A percentile compares a stretch with the other conserved stretches of the same genome.
Conservation (phyloP, 2,329 filamentous ascomycete species). For the Alternaria incomplexa region DNA sequence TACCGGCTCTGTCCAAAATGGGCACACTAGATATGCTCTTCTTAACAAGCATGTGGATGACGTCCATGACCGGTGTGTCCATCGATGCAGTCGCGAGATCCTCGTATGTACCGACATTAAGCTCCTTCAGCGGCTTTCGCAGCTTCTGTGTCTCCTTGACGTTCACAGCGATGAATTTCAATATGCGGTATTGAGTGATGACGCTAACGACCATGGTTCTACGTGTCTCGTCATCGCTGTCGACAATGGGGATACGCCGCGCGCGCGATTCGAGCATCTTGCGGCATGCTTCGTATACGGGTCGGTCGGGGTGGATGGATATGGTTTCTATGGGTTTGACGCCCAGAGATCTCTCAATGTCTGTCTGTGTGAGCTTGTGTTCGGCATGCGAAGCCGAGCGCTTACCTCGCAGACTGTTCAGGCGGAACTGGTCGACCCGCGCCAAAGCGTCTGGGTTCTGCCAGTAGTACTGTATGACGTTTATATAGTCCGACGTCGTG, state of each 20-base stretch:
- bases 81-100: conserved; percentile 83
- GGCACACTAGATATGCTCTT: conserved; percentile 94
- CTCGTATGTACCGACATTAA: conserved; percentile 83
- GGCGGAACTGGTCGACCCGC: conserved; percentile 89
- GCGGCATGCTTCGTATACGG: conserved; percentile 93
- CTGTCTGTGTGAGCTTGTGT: conserved; percentile 55
- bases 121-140: conserved; percentile 83
- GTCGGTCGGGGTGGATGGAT: conserved; percentile 88
- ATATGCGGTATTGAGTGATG: conserved; percentile 95
- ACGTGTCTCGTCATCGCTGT: conserved; percentile 91
- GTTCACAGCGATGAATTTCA: conserved; percentile 99
- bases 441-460: conserved; percentile 90
- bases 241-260: conserved; percentile 90
- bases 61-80: conserved; percentile 89
- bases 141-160: conserved; percentile 85
- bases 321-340: conserved; percentile 91
- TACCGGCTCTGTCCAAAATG: conserved; percentile 79
- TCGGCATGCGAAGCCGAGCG: conserved; percentile 6
- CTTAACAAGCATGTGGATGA: conserved; percentile 91
- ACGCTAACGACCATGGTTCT: conserved; percentile 94
- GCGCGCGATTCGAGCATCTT: conserved; percentile 94
- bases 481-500: conserved; percentile 97
- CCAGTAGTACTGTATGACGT: conserved; percentile 98
- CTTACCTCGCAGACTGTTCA: conserved; percentile 88
- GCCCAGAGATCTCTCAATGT: conserved; percentile 93